A percentile compares a stretch with the other conserved stretches of the same genome.
Evolutionary conservation across 225 moss, liverwort and hornwort species (phyloP).

Genomic region (Straminergon stramineum): DNA sequence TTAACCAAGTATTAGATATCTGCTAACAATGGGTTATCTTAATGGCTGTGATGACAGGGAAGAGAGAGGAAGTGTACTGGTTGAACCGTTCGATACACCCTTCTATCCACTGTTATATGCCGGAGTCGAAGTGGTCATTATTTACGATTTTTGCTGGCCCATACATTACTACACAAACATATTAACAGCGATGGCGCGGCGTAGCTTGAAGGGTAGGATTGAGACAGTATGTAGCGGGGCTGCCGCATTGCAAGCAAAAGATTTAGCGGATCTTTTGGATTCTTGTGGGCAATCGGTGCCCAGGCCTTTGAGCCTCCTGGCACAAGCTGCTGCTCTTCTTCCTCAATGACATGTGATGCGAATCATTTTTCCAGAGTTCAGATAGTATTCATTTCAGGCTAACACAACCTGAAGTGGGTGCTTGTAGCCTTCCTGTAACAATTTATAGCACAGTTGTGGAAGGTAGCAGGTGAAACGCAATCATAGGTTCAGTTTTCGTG

Average conservation of each 20-base stretch:
- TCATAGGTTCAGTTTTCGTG: not conserved
- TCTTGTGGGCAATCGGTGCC: slow-evolving; percentile 63
- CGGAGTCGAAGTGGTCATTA: slow-evolving; percentile 30
- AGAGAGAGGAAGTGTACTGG: not conserved
- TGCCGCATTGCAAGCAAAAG: slow-evolving; percentile 53
- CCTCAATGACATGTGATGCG: slow-evolving; percentile 4
- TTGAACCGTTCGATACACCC: slow-evolving; percentile 2
- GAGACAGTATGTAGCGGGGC: slow-evolving; percentile 82
- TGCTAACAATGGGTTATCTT: not conserved
- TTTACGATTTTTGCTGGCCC: slow-evolving; percentile 58
- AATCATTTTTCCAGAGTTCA: not conserved
- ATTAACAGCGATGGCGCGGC: slow-evolving; percentile 62
- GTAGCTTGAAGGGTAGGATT: slow-evolving; percentile 42
- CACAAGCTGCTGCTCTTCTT: slow-evolving; percentile 53
- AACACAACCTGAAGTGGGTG: not conserved
- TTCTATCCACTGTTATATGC: not conserved
- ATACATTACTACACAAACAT: slow-evolving; percentile 30
- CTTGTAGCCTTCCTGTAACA: not conserved
- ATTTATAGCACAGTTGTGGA: not conserved
- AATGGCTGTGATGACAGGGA: slow-evolving; percentile 20
- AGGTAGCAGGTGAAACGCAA: not conserved
- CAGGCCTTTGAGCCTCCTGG: slow-evolving; percentile 63
- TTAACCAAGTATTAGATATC: not conserved
- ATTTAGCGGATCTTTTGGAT: slow-evolving; percentile 39
- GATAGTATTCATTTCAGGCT: not conserved